These are phyloP conservation scores for Auriscalpium orientale DNA, from an alignment of 768 basidiomycete genomes.

Conservation along the genomic window DNA sequence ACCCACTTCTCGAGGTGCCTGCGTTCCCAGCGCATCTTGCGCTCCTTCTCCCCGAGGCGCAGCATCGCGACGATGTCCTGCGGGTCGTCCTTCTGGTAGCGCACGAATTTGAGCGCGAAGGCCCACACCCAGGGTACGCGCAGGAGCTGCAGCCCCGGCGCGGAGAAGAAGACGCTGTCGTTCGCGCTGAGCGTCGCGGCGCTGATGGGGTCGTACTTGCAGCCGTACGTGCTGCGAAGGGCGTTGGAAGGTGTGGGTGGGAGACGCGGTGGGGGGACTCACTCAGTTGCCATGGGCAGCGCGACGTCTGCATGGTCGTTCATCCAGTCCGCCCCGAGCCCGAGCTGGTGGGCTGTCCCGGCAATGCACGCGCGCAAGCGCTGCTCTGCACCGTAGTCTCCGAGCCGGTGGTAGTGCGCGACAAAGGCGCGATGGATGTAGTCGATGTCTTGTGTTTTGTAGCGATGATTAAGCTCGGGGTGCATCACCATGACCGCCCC, in stretches of 20 bases:
- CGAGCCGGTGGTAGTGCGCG: constrained; percentile 41
- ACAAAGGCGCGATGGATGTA: constrained; percentile 57
- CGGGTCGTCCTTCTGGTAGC: constrained; percentile 57
- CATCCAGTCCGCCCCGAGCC: constrained; percentile 67
- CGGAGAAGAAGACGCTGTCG: constrained; percentile 50
- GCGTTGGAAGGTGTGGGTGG: not conserved
- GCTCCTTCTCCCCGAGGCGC: constrained; percentile 48
- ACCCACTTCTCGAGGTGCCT: constrained; percentile 52
- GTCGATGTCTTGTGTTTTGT: constrained; percentile 62
- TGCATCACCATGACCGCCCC: constrained; percentile 73
- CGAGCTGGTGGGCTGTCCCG: constrained; percentile 42
- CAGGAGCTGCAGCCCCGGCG: constrained; percentile 45
- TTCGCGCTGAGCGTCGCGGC: constrained; percentile 33
- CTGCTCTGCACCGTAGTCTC: constrained; percentile 43
- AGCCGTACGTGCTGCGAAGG: constrained; percentile 13
- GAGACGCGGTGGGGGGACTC: constrained; percentile 22
- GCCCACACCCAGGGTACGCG: constrained; percentile 68
- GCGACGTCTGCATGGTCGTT: constrained; percentile 68
- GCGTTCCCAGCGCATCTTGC: constrained; percentile 48
- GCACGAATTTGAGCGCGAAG: constrained; percentile 63
- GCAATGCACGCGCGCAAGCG: constrained; percentile 51
- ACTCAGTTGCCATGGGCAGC: constrained; percentile 59
- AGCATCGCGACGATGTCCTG: constrained; percentile 61
- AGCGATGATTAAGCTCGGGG: constrained; percentile 31
- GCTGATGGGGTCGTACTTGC: constrained; percentile 52